Base-by-base conservation (phyloP, 2,329 filamentous ascomycete species). In the Bipolaris zeicola region DNA sequence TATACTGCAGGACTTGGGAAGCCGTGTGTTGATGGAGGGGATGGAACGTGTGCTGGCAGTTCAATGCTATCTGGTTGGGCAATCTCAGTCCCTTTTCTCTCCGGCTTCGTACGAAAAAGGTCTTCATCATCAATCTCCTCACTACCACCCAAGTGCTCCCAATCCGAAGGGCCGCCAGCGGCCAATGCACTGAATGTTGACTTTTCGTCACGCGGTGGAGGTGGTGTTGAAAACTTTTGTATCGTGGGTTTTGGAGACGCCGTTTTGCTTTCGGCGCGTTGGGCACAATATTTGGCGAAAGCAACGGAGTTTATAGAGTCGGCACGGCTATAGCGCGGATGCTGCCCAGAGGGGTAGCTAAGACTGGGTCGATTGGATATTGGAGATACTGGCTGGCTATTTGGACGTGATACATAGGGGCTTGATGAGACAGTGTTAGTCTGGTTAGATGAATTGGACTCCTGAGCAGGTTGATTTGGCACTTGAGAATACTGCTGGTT, bases 101-200 rank as follows among this genome's bases (percentile, higher is more conserved):
- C 64, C 28, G 66, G 68, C 57, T 71, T 74, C n/a, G 50, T 63
- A 51, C 38, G 33, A 7, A 73, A 76, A 6, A 72, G 39, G 7
- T 71, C 73, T 33, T 73, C 72, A 39, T 76, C 74, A 36, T 76
- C 74, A 33, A 76, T 66, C 41, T 76, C 74, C 4, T 68, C 69
- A 6, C 52, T 64, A 6, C 46, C 60, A 10, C 73, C 73, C 58
- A 76, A 70, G 33, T 68, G 73, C 45, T 77, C 74, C 75, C 75
- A 77, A 36, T 76, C 75, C 8, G 72, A 75, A 3, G 75, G 75
- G 2, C 69, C 72, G 6, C 75, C 75, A 39, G 59, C 60, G 6
- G 73, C 73, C 3, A 76, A 52, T 11, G 68, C 73, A 42, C 71
- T 74, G 39, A 72, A 73, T 20, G 57, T 71, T 1, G 72, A 69